These are phyloP conservation scores for Drechslerella coelobrocha DNA, from an alignment of 2,329 filamentous ascomycete genomes.

Conservation along the genomic window DNA sequence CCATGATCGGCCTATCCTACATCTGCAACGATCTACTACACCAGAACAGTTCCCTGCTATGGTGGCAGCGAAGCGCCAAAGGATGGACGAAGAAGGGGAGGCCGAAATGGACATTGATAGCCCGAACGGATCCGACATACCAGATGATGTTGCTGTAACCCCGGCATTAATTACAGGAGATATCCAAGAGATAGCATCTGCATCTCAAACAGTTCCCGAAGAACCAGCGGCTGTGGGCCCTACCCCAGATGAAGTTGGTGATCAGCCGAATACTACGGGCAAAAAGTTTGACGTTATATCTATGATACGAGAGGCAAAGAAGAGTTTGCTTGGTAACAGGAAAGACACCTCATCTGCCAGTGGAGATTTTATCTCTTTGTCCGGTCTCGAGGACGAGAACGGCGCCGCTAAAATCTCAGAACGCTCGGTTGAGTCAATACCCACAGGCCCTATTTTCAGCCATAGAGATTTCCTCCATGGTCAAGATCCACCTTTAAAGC, in stretches of 20 bases:
- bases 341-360: slow-evolving; percentile 51
- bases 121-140: slow-evolving; percentile 11
- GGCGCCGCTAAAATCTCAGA: slow-evolving; percentile 56
- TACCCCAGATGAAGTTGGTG: neutral
- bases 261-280: slow-evolving; percentile 38
- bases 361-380: slow-evolving; percentile 90
- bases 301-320: slow-evolving; percentile 55
- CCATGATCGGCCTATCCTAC: slow-evolving; percentile 41
- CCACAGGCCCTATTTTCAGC: slow-evolving; percentile 24
- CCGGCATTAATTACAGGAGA: slow-evolving; percentile 22
- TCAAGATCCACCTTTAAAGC: slow-evolving; percentile 1
- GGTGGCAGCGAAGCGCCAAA: slow-evolving; percentile 44
- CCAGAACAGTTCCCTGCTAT: slow-evolving; percentile 48
- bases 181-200: slow-evolving; percentile 16
- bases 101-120: slow-evolving; percentile 43
- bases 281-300: slow-evolving; percentile 54
- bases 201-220: slow-evolving; percentile 7
- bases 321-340: slow-evolving; percentile 38
- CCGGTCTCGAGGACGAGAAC: slow-evolving; percentile 68
- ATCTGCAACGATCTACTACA: slow-evolving; percentile 32
- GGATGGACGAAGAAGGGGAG: slow-evolving; percentile 49
- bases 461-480: slow-evolving; percentile 9
- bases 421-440: slow-evolving; percentile 52
- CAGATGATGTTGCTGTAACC: slow-evolving; percentile 9
- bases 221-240: slow-evolving; percentile 1